Conservation (phyloP, 2,329 filamentous ascomycete species). For the Fusarium clavum region DNA sequence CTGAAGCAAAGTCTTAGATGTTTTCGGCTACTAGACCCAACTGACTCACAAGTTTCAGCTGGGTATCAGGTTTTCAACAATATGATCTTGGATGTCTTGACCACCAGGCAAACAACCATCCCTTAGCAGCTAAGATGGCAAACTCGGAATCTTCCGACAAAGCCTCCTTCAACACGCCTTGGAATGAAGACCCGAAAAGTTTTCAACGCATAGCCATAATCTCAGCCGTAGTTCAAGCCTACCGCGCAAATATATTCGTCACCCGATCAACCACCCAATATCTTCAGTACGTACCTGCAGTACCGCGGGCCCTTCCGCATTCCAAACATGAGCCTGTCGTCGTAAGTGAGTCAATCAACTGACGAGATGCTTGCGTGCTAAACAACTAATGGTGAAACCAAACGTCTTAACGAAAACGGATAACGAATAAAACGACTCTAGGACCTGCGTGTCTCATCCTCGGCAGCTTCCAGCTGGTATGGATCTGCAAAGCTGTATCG, state of each 20-base stretch:
- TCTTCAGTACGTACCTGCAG: slow-evolving; percentile 8
- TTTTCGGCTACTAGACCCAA: background rate
- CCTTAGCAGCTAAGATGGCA: background rate
- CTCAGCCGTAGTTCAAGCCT: background rate
- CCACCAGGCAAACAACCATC: background rate
- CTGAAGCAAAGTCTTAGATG: background rate
- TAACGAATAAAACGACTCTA: slow-evolving; percentile 7
- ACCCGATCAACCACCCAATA: slow-evolving; percentile 12
- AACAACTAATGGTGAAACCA: background rate
- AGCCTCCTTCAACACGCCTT: background rate
- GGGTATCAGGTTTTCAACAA: background rate
- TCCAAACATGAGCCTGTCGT: background rate
- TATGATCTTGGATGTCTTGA: background rate
- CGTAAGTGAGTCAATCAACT: background rate
- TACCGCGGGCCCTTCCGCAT: slow-evolving; percentile 13
- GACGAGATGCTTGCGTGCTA: background rate
- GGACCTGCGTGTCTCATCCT: slow-evolving; percentile 3
- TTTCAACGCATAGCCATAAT: background rate
- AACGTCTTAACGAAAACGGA: slow-evolving; percentile 13
- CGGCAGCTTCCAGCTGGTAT: slow-evolving; percentile 12
- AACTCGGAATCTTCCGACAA: background rate
- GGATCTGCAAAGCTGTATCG: slow-evolving; percentile 13
- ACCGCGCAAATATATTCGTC: background rate
- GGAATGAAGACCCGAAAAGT: slow-evolving; percentile 6
- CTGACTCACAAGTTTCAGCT: background rate